Conservation (phyloP, 768 basidiomycete genomes). For the Boletus pseudopeckii region DNA sequence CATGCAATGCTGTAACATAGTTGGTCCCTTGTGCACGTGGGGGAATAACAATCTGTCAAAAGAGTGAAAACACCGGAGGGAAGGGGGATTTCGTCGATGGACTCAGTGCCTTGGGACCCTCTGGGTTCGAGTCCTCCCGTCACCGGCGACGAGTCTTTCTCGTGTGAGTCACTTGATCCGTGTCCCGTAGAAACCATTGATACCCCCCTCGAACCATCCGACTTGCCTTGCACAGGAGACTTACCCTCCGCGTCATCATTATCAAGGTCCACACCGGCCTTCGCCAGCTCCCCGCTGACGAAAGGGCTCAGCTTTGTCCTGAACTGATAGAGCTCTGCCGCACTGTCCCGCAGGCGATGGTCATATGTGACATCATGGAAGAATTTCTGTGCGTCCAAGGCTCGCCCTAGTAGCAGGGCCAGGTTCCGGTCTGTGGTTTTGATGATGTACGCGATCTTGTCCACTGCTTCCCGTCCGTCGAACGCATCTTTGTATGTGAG, state of each 20-base stretch:
- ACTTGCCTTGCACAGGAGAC: conserved; percentile 23
- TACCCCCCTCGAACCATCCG: conserved; percentile 20
- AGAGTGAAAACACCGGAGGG: conserved; percentile 96
- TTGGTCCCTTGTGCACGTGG: conserved; percentile 90
- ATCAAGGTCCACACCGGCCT: conserved; percentile 33
- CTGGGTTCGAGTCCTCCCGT: conserved; percentile 16
- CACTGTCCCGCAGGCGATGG: conserved; percentile 87
- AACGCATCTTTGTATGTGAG: conserved; percentile 96
- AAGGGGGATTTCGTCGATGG: conserved; percentile 62
- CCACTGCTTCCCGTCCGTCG: conserved; percentile 95
- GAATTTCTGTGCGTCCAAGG: conserved; percentile 96
- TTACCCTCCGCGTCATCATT: conserved; percentile 33
- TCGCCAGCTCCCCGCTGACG: conserved; percentile 66
- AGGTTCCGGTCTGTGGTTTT: conserved; percentile 97
- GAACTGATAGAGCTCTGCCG: conserved; percentile 91
- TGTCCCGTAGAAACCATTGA: conserved; percentile 29
- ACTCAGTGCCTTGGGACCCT: conserved; percentile 40
- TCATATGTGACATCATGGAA: conserved; percentile 99
- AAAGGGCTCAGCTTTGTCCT: conserved; percentile 81
- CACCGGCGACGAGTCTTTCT: conserved; percentile 32
- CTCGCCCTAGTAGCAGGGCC: conserved; percentile 90
- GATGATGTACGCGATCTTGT: conserved; percentile 96
- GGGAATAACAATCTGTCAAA: conserved; percentile 96
- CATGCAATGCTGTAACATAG: conserved; percentile 99
- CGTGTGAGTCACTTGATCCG: conserved; percentile 35